A percentile compares a stretch with the other conserved stretches of the same genome.
These are phyloP conservation scores for Bimuria novae-zelandiae DNA, from an alignment of 2,329 filamentous ascomycete genomes.

Conservation along the genomic window DNA sequence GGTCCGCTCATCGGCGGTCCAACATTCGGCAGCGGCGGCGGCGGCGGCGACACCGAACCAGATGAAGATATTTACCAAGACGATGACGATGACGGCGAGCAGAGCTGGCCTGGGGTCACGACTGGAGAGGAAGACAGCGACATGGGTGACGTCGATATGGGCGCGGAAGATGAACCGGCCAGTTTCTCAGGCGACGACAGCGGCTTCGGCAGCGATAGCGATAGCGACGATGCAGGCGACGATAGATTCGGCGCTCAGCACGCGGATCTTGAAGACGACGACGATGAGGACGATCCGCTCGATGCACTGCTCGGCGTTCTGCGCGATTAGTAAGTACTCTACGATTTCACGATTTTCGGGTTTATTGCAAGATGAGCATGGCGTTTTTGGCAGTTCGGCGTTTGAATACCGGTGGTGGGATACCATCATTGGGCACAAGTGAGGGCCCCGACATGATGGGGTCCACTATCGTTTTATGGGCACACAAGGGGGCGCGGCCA, in stretches of 20 bases:
- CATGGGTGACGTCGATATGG: conserved; percentile 16
- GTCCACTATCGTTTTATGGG: too few relatives aligned
- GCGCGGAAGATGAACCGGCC: conserved; percentile 38
- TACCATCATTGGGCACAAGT: too few relatives aligned
- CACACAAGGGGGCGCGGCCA: too few relatives aligned
- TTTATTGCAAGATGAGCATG: too few relatives aligned
- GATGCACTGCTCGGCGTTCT: conserved; percentile 7
- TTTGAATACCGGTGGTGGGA: too few relatives aligned
- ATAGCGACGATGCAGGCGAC: conserved; percentile 20
- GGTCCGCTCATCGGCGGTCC: conserved; percentile 39
- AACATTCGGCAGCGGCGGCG: conserved; percentile 26
- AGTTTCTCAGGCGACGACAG: conserved; percentile 44
- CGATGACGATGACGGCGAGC: conserved; percentile 31
- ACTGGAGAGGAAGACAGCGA: conserved; percentile 31
- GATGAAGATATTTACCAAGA: conserved; percentile 42
- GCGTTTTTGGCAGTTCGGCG: too few relatives aligned
- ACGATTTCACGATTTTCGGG: too few relatives aligned
- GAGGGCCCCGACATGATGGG: too few relatives aligned
- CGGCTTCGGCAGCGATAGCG: conserved; percentile 34
- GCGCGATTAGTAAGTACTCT: background rate
- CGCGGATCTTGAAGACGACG: background rate
- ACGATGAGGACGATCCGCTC: conserved; percentile 4
- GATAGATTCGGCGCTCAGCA: background rate
- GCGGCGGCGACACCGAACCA: conserved; percentile 40
- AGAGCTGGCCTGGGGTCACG: conserved; percentile 37